These are phyloP conservation scores for Elsinoe batatas DNA, from an alignment of 2,329 filamentous ascomycete genomes.

Conservation along the genomic window DNA sequence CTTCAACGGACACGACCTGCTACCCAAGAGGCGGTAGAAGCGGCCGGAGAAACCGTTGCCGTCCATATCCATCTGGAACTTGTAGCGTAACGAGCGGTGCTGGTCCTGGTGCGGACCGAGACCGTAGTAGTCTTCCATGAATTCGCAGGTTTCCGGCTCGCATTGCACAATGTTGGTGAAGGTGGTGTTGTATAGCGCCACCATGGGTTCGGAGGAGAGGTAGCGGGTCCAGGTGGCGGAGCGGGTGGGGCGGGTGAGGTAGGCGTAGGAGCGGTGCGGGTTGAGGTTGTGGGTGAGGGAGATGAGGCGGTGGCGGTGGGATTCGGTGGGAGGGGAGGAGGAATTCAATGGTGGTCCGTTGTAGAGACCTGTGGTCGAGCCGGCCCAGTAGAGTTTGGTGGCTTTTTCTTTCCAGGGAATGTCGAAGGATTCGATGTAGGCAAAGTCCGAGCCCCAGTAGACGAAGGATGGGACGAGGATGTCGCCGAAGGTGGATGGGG, in stretches of 20 bases:
- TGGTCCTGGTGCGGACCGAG: not conserved
- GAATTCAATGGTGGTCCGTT: conserved; percentile 12
- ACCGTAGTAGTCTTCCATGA: conserved; percentile 18
- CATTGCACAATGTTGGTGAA: conserved; percentile 43
- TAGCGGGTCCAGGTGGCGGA: conserved; percentile 14
- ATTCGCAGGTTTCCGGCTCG: conserved; percentile 26
- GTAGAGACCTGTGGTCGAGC: conserved; percentile 43
- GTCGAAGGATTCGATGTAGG: conserved; percentile 35
- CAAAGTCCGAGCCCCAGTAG: conserved; percentile 28
- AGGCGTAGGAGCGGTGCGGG: conserved; percentile 14
- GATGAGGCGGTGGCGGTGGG: conserved; percentile 38
- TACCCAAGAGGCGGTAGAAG: conserved; percentile 43
- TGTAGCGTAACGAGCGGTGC: conserved; percentile 19
- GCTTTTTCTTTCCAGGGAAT: conserved; percentile 41
- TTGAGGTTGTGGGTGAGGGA: conserved; percentile 30
- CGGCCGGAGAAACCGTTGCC: conserved; percentile 48
- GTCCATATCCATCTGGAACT: conserved; percentile 44
- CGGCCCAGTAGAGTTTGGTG: conserved; percentile 48
- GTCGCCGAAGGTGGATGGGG: conserved; percentile 37
- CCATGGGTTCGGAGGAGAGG: conserved; percentile 24
- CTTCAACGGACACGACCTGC: conserved; percentile 41
- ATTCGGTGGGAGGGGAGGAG: conserved; percentile 28
- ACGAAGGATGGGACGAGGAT: conserved; percentile 46
- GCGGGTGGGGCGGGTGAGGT: conserved; percentile 15
- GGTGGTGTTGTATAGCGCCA: conserved; percentile 35